Conservation (phyloP, 208 protist genomes). For the Kentomonas sorsogonicus region DNA sequence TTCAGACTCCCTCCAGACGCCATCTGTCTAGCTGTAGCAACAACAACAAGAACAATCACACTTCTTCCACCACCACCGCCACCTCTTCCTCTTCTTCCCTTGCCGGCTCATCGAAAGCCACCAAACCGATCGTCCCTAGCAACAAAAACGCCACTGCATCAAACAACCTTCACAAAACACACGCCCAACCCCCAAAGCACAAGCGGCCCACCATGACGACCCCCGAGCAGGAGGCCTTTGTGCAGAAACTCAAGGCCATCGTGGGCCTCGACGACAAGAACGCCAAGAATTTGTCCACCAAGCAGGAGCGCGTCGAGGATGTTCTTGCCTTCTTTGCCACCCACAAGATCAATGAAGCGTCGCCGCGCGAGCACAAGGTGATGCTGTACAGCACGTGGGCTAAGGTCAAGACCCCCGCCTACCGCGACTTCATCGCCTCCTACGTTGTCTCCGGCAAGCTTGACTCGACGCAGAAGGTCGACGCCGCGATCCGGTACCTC, state of each 20-base stretch:
- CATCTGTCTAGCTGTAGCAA: too few species aligned
- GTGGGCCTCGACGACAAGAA: slow-evolving; percentile 89
- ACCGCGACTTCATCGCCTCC: slow-evolving; percentile 64
- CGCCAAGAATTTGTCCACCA: slow-evolving; percentile 79
- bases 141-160: too few species aligned
- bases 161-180: too few species aligned
- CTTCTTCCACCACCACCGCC: too few species aligned
- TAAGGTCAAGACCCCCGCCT: slow-evolving; percentile 65
- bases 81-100: too few species aligned
- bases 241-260: slow-evolving; percentile 60
- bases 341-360: slow-evolving; percentile 32
- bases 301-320: slow-evolving; percentile 78
- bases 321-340: slow-evolving; percentile 69
- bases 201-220: too few species aligned
- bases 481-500: slow-evolving; percentile 78
- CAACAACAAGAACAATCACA: too few species aligned
- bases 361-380: slow-evolving; percentile 78
- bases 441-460: slow-evolving; percentile 59
- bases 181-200: too few species aligned
- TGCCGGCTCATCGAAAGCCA: too few species aligned
- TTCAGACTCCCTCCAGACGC: too few species aligned
- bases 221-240: too few species aligned
- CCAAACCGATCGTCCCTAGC: too few species aligned
- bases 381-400: slow-evolving; percentile 85
- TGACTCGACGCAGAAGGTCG: slow-evolving; percentile 78